Conservation (phyloP, 2,329 filamentous ascomycete genomes). For the Emmonsiellopsis sp. region DNA sequence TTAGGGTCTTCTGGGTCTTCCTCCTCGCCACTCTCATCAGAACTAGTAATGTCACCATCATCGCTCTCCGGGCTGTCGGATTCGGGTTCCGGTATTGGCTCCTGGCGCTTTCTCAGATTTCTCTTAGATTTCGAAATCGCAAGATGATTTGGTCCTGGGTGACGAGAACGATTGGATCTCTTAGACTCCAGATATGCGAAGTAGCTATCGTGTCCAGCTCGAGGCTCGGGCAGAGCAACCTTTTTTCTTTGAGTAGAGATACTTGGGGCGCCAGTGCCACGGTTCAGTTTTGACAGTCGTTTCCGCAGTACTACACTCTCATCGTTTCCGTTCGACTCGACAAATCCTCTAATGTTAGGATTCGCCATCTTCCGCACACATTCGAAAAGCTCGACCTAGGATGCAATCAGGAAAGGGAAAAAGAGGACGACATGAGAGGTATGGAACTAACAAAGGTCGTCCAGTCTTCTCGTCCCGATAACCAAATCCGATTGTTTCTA, state of each 20-base stretch:
- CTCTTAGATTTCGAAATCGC: too few species aligned
- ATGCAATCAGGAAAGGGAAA: neutral
- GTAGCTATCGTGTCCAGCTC: neutral
- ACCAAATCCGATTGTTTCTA: too few species aligned
- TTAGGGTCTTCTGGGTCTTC: neutral
- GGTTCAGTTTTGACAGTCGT: neutral
- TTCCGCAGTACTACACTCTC: neutral
- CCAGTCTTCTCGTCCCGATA: too few species aligned
- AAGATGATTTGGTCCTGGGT: too few species aligned
- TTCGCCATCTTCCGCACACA: neutral
- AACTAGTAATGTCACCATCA: constrained; percentile 6
- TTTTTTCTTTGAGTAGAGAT: neutral
- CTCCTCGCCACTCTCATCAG: constrained; percentile 1
- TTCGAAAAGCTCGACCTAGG: neutral
- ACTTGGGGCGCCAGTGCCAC: neutral
- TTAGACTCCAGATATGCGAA: neutral
- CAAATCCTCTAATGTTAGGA: neutral
- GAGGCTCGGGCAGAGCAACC: neutral
- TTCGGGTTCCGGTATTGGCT: neutral
- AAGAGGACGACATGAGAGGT: too few species aligned
- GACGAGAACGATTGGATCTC: too few species aligned
- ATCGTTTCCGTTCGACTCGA: neutral
- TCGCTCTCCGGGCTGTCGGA: constrained; percentile 1
- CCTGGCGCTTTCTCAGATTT: neutral
- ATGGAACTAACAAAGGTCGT: too few species aligned